Conservation (phyloP, 306 rosid species). For the Calophaca sinica region DNA sequence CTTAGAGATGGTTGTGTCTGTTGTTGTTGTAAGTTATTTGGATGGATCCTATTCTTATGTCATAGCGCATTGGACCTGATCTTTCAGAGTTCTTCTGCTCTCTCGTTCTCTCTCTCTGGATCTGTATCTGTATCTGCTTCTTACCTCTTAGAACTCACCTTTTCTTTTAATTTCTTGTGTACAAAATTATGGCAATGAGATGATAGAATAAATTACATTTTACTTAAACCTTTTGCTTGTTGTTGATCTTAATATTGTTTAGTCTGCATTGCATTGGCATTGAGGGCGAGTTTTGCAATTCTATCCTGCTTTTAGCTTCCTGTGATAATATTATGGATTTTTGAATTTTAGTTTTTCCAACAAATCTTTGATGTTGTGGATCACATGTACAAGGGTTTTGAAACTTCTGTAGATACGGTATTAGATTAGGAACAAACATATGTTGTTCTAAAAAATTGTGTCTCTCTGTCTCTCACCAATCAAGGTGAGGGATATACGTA, state of each 20-base stretch:
- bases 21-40: slow-evolving; percentile 60
- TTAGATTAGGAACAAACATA: too few species aligned
- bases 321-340: not conserved
- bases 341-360: not conserved
- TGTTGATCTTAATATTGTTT: not conserved
- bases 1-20: slow-evolving; percentile 46
- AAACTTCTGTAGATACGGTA: not conserved
- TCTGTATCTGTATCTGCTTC: slow-evolving; percentile 43
- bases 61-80: slow-evolving; percentile 49
- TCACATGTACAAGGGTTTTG: not conserved
- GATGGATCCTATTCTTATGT: slow-evolving; percentile 49
- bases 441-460: too few species aligned
- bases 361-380: not conserved
- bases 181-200: slow-evolving; percentile 50
- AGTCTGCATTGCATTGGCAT: slow-evolving; percentile 13
- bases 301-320: not conserved
- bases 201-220: slow-evolving; percentile 38
- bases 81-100: slow-evolving; percentile 40
- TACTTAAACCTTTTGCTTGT: not conserved
- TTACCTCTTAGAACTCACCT: slow-evolving; percentile 25
- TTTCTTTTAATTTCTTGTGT: slow-evolving; percentile 39
- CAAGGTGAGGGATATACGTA: too few species aligned
- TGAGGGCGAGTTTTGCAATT: slow-evolving; percentile 5
- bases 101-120: not conserved
- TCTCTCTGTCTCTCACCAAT: too few species aligned